phyloP scores from a whole-genome alignment of 2,329 filamentous ascomycete species.

The Fusarium continuum region DNA sequence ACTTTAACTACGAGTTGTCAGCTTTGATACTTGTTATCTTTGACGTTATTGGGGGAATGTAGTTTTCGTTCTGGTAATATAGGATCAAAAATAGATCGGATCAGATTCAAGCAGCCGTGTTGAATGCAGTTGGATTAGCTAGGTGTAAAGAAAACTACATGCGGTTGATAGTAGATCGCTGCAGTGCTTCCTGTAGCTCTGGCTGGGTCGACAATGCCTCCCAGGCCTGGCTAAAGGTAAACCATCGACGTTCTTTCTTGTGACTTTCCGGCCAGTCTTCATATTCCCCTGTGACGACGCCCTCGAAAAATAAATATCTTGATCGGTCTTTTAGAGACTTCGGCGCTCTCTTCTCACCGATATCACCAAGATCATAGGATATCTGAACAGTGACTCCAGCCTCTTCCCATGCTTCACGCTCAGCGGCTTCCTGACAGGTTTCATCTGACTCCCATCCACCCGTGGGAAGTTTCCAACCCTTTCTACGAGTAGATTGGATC shows the following conservation, averaged over 20 bases:
- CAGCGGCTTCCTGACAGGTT: conserved; percentile 82
- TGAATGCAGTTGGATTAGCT: too few relatives aligned
- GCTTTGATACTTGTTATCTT: too few relatives aligned
- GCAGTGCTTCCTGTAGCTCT: conserved; percentile 87
- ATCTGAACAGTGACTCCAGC: conserved; percentile 89
- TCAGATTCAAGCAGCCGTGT: too few relatives aligned
- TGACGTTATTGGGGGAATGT: too few relatives aligned
- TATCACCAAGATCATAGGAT: conserved; percentile 84
- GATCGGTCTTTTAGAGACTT: conserved; percentile 72
- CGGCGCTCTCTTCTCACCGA: conserved; percentile 83
- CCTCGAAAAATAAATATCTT: conserved; percentile 85
- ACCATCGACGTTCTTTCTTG: conserved; percentile 91
- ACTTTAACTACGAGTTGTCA: too few relatives aligned
- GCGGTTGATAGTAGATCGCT: conserved; percentile 75
- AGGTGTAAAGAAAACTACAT: too few relatives aligned
- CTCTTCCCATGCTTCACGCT: conserved; percentile 97
- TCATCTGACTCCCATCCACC: conserved; percentile 98
- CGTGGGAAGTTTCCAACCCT: conserved; percentile 96
- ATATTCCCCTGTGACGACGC: conserved; percentile 84
- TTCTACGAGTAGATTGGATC: conserved; percentile 90
- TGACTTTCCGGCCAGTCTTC: conserved; percentile 91
- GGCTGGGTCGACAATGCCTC: conserved; percentile 80
- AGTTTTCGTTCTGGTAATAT: too few relatives aligned
- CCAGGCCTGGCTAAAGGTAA: conserved; percentile 83
- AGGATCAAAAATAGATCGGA: too few relatives aligned